Evolutionary conservation across 768 basidiomycete genomes (phyloP).

Genomic region (Russula vinacea): DNA sequence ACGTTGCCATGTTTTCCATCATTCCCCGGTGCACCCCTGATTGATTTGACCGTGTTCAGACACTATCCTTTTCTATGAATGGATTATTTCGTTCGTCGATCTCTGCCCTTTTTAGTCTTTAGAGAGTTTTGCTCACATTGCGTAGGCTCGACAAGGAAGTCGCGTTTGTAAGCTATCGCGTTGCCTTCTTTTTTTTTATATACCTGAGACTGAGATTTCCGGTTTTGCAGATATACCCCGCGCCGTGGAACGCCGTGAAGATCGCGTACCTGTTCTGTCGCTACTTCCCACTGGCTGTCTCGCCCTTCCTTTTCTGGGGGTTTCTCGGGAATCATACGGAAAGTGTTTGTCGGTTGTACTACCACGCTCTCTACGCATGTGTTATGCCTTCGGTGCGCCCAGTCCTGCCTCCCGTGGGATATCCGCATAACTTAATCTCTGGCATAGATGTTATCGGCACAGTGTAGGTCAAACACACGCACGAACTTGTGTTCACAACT

Average conservation of each 20-base stretch:
- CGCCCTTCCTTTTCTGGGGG: constrained; percentile 25
- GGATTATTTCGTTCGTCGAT: constrained; percentile 27
- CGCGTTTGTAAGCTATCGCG: constrained; percentile 6
- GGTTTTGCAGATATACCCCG: constrained; percentile 21
- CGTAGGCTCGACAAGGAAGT: constrained; percentile 24
- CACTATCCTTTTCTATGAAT: constrained; percentile 28
- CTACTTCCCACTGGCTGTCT: constrained; percentile 22
- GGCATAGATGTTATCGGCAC: constrained; percentile 17
- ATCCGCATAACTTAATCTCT: constrained; percentile 1
- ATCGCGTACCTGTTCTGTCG: constrained; percentile 27
- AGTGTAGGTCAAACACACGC: constrained; percentile 12
- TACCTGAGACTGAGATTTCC: neutral
- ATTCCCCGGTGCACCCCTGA: neutral
- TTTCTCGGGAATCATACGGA: constrained; percentile 1
- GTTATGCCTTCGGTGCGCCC: constrained; percentile 21
- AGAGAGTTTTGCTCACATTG: neutral
- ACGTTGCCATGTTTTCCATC: neutral
- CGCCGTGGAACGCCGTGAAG: constrained; percentile 22
- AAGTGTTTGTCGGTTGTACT: constrained; percentile 2
- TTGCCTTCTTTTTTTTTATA: no score
- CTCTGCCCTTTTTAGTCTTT: neutral
- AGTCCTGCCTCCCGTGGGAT: neutral
- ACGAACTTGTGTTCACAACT: neutral
- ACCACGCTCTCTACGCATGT: constrained; percentile 19
- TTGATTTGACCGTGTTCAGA: constrained; percentile 15